Conservation (phyloP, 768 basidiomycete genomes). For the Podaxis carcinomalis region DNA sequence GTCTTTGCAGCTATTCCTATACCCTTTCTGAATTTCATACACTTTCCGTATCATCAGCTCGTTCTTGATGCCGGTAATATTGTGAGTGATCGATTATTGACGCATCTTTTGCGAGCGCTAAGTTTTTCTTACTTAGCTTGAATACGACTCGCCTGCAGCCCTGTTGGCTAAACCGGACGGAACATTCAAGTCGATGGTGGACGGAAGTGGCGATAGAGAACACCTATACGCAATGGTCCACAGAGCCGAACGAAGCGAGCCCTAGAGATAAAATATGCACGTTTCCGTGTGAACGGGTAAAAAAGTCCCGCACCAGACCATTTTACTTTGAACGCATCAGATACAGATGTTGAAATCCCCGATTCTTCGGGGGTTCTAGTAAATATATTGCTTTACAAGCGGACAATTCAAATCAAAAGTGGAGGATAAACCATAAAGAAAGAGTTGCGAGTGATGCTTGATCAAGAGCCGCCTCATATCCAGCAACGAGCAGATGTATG, state of each 20-base stretch:
- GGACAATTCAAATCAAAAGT: too few species aligned
- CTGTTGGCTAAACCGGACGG: constrained; percentile 50
- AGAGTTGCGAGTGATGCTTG: too few species aligned
- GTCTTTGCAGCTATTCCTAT: constrained; percentile 11
- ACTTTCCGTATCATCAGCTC: constrained; percentile 22
- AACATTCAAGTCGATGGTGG: constrained; percentile 47
- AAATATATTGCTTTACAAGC: too few species aligned
- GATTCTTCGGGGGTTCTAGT: too few species aligned
- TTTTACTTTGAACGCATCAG: too few species aligned
- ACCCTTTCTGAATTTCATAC: too few species aligned
- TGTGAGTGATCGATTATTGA: constrained; percentile 15
- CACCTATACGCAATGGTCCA: constrained; percentile 40
- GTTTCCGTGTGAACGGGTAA: too few species aligned
- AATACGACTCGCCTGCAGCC: constrained; percentile 48
- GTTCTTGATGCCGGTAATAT: constrained; percentile 42
- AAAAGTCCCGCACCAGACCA: not conserved
- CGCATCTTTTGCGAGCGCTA: not conserved
- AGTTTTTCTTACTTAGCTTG: constrained; percentile 29
- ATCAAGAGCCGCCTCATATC: too few species aligned
- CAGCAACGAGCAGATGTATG: too few species aligned
- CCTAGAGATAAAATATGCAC: not conserved
- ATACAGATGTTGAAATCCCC: too few species aligned
- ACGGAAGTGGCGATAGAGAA: constrained; percentile 52
- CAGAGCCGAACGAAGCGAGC: not conserved
- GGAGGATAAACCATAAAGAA: too few species aligned